phyloP scores from a whole-genome alignment of 257 asterid genomes.

The Salvia splendens region DNA sequence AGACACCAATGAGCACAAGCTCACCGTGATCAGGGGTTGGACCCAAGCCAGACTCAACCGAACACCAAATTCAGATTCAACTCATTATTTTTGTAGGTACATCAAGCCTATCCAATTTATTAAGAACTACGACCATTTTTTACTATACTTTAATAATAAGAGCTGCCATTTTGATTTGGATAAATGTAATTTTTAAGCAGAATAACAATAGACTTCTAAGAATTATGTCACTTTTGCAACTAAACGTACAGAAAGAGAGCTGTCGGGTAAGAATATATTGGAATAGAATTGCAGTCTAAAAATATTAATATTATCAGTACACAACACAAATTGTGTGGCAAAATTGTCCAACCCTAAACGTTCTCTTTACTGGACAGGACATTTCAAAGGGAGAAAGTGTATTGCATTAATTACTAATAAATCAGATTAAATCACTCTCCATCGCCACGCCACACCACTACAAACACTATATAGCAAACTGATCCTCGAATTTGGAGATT shows the following conservation, averaged over 20 bases:
- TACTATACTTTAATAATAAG: no score
- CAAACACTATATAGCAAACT: slow-evolving; percentile 14
- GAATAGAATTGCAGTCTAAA: slow-evolving; percentile 3
- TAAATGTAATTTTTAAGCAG: no score
- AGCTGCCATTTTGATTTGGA: no score
- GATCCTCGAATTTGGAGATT: background rate
- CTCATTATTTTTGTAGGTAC: no score
- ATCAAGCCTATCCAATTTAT: no score
- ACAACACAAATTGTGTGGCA: slow-evolving; percentile 11
- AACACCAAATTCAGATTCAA: no score
- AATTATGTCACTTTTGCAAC: no score
- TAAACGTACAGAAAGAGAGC: background rate
- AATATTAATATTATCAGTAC: slow-evolving; percentile 1
- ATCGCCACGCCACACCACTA: slow-evolving; percentile 16
- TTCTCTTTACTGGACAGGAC: slow-evolving; percentile 3
- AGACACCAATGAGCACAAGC: no score
- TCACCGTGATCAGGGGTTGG: no score
- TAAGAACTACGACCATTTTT: no score
- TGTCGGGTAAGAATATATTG: background rate
- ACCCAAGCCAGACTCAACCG: no score
- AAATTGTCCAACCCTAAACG: slow-evolving; percentile 25
- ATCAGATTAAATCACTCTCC: slow-evolving; percentile 13
- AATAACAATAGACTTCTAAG: no score
- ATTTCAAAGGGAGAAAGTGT: background rate
- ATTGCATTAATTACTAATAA: background rate